Evolutionary conservation across 2,329 filamentous ascomycete species (phyloP).

Genomic region (Cercospora sojina): DNA sequence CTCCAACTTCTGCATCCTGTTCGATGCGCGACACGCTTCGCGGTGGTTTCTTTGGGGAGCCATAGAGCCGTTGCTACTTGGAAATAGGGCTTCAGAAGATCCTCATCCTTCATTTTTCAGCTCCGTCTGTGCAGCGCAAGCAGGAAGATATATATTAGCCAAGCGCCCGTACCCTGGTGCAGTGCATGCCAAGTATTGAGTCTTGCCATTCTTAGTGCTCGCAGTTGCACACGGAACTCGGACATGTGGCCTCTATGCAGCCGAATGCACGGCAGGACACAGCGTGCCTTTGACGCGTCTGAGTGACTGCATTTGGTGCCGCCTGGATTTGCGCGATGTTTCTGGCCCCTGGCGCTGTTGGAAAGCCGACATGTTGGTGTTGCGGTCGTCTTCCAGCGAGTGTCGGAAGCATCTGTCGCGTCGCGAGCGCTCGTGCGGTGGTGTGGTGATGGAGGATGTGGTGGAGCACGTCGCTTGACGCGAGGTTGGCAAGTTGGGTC

Average conservation of each 20-base stretch:
- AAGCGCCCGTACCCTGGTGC: neutral
- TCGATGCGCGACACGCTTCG: neutral
- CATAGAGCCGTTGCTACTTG: neutral
- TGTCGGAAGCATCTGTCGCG: neutral
- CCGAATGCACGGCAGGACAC: neutral
- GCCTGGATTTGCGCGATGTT: neutral
- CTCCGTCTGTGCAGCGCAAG: slow-evolving; percentile 2
- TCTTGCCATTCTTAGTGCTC: neutral
- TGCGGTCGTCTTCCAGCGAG: neutral
- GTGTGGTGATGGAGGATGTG: neutral
- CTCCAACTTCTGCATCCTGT: neutral
- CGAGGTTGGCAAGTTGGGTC: neutral
- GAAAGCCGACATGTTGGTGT: neutral
- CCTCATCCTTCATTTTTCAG: neutral
- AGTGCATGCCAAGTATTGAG: slow-evolving; percentile 8
- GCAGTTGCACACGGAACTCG: neutral
- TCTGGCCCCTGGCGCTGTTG: neutral
- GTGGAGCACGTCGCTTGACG: neutral
- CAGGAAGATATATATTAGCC: slow-evolving; percentile 3
- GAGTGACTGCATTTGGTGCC: neutral
- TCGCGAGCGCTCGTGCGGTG: neutral
- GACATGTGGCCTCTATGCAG: neutral
- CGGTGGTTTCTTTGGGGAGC: neutral
- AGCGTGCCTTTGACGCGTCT: neutral
- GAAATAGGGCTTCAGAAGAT: neutral